Base-by-base conservation (phyloP, 1,284 basidiomycete genomes). In the Phellinidium pouzarii region DNA sequence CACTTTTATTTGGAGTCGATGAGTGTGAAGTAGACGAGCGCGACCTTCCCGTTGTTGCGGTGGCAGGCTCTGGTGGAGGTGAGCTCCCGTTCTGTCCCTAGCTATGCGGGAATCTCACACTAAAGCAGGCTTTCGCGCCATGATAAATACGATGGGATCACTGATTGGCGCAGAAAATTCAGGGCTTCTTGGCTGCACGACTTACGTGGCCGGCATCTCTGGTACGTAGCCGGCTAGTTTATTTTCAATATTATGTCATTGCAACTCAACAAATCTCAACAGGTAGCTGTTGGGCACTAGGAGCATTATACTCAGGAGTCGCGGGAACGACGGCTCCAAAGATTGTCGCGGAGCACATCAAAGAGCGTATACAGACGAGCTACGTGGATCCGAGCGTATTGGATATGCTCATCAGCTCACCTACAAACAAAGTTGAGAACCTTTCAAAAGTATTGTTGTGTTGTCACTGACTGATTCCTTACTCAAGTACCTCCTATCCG, bases 51-150 rank as follows among this genome's bases (percentile, higher is more conserved):
- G 64, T 70, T 4, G 65, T 74, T 3, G 69, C 69, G 0, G 64
- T 74, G 23, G 72, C 72, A 1, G 70, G 68, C 1, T 71, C 68
- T 19, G 71, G 71, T 4, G 71, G 71, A 50, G 71, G 71, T 60
- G 56, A 55, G 60, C 54, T 14, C 23, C 27, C 8, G 45, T 17
- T 31, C 14, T 14, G 12, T 26, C 9, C 20, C n/a, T 8, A 37
- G 26, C 38, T 34, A 34, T 50, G 26, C 22, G 40, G 14, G 19
- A 31, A 8, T 20, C 38, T 27, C 9, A 20, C 22, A n/a, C 12
- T 22, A 7, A 25, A 17, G 55, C 34, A 68, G 68, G 69, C 0
- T 71, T 63, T 54, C 66, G 69, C 5, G 70, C 71, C 6, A 72
- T 72, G 70, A 59, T 70, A 41, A 71, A 71, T 50, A 73, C 71